A percentile compares a stretch with the other conserved stretches of the same genome.
These are phyloP conservation scores for Epichloe gansuensis DNA, from an alignment of 2,329 filamentous ascomycete genomes.

Conservation along the genomic window DNA sequence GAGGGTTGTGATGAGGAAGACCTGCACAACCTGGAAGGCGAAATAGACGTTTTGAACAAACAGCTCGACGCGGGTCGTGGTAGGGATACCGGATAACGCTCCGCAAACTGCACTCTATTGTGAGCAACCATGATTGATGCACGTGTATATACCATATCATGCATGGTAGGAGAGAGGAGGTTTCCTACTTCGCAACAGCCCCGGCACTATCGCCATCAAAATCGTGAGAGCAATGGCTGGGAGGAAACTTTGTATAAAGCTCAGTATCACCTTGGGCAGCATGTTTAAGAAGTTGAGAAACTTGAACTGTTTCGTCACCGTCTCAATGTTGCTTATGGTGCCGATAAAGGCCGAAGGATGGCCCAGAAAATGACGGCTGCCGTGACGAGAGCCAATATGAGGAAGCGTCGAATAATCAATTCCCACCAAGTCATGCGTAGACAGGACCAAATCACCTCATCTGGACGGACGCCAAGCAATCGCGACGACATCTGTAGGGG, in stretches of 20 bases:
- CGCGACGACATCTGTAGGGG: conserved; percentile 78
- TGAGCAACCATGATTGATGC: conserved; percentile 8
- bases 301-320: conserved; percentile 51
- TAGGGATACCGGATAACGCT: conserved; percentile 67
- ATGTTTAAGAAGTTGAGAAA: conserved; percentile 62
- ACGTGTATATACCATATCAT: background rate
- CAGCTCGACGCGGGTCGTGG: conserved; percentile 67
- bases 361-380: conserved; percentile 82
- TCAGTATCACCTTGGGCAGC: conserved; percentile 60
- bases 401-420: conserved; percentile 58
- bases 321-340: conserved; percentile 71
- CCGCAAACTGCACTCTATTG: conserved; percentile 47
- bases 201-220: conserved; percentile 75
- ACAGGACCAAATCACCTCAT: conserved; percentile 80
- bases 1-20: conserved; percentile 79
- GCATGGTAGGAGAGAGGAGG: background rate
- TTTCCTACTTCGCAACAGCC: conserved; percentile 53
- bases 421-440: conserved; percentile 81
- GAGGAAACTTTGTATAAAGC: conserved; percentile 73
- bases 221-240: conserved; percentile 69
- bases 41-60: conserved; percentile 90
- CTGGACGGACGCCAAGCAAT: conserved; percentile 70
- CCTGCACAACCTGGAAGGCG: conserved; percentile 78
- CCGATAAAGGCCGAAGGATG: conserved; percentile 66
- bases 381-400: conserved; percentile 58